Percentiles rank a stretch among this genome's conserved stretches.
These are phyloP conservation scores for Cladosporium austrohemisphaericum DNA, from an alignment of 2,329 filamentous ascomycete genomes.

Conservation along the genomic window DNA sequence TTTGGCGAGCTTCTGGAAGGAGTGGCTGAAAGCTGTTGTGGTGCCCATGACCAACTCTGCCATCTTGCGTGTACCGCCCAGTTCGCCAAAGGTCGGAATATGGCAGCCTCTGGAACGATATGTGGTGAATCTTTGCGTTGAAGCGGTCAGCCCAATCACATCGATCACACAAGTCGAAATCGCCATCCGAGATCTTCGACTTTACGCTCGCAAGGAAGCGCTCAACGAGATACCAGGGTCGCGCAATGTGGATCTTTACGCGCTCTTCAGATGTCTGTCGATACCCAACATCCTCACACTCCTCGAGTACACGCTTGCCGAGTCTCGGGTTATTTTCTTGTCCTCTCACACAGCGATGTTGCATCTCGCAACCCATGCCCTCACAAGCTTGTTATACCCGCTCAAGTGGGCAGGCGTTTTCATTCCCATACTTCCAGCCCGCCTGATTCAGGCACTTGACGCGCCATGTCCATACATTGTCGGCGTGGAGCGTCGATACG, in stretches of 20 bases:
- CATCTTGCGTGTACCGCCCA: constrained; percentile 76
- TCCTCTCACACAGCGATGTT: constrained; percentile 97
- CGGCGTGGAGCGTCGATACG: constrained; percentile 88
- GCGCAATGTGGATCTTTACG: constrained; percentile 86
- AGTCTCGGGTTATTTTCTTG: constrained; percentile 92
- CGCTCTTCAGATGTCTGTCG: constrained; percentile 83
- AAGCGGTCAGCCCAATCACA: constrained; percentile 84
- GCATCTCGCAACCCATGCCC: constrained; percentile 83
- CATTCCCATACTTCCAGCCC: constrained; percentile 83
- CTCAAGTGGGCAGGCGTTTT: constrained; percentile 92
- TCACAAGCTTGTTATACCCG: constrained; percentile 81
- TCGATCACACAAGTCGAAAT: constrained; percentile 96
- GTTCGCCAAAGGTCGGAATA: constrained; percentile 82
- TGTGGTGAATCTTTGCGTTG: constrained; percentile 92
- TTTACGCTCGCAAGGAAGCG: constrained; percentile 92
- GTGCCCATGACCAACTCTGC: constrained; percentile 92
- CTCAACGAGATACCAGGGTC: constrained; percentile 89
- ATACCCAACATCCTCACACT: constrained; percentile 88
- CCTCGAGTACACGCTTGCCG: constrained; percentile 87
- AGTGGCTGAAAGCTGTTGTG: constrained; percentile 91
- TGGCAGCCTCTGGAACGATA: constrained; percentile 98
- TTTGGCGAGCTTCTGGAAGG: constrained; percentile 93
- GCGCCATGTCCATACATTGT: constrained; percentile 97
- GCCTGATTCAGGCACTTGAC: constrained; percentile 84
- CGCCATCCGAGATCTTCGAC: constrained; percentile 78